Conservation (phyloP, 192 early-diverging fungal species). For the Coemansia sp. region DNA sequence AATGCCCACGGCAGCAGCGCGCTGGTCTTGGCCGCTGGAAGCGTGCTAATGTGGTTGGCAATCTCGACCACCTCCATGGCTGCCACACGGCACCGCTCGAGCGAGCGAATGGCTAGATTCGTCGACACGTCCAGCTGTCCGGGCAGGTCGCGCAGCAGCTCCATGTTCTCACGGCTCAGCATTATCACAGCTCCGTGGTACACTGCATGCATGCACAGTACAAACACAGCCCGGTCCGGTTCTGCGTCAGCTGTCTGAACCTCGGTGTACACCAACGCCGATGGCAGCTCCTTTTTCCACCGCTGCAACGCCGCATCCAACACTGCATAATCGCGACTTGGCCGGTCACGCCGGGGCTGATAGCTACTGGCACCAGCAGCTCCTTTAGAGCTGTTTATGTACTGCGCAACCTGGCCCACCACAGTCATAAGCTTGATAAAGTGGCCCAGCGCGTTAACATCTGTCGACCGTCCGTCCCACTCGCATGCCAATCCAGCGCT, state of each 20-base stretch:
- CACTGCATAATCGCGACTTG: slow-evolving; percentile 13
- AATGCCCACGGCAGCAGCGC: slow-evolving; percentile 53
- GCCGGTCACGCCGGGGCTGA: slow-evolving; percentile 10
- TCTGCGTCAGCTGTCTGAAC: slow-evolving; percentile 11
- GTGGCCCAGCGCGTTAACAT: slow-evolving; percentile 33
- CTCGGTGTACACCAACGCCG: slow-evolving; percentile 31
- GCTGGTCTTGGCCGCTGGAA: slow-evolving; percentile 49
- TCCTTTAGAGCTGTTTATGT: slow-evolving; percentile 36
- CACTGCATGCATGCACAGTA: slow-evolving; percentile 49
- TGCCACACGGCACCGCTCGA: slow-evolving; percentile 49
- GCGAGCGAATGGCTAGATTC: slow-evolving; percentile 44
- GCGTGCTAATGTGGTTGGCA: slow-evolving; percentile 38
- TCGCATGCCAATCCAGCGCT: slow-evolving; percentile 18
- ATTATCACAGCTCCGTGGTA: slow-evolving; percentile 51
- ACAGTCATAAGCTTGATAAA: slow-evolving; percentile 56
- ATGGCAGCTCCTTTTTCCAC: slow-evolving; percentile 54
- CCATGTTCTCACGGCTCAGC: slow-evolving; percentile 56
- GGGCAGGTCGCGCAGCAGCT: slow-evolving; percentile 32
- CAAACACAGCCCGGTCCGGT: slow-evolving; percentile 39
- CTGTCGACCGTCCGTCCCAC: slow-evolving; percentile 28
- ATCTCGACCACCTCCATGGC: slow-evolving; percentile 55
- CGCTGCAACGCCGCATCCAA: slow-evolving; percentile 43
- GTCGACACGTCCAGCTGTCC: slow-evolving; percentile 53
- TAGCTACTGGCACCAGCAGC: background rate
- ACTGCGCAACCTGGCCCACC: slow-evolving; percentile 49